Base-by-base conservation (phyloP, 192 early-diverging fungal genomes). In the Linnemannia schmuckeri region DNA sequence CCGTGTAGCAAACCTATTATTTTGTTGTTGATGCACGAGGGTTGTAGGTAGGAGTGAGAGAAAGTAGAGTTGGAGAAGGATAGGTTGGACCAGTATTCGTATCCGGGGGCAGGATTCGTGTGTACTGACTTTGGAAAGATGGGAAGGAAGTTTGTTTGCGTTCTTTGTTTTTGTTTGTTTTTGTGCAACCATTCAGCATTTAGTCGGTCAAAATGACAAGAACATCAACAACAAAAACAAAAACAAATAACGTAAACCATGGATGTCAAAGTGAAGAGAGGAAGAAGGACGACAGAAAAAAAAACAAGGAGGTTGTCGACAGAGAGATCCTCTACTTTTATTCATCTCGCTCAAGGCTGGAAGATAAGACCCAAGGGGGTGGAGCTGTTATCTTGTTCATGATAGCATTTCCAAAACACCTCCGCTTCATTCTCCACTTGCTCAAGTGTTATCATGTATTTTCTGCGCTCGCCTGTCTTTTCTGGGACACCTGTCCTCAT, bases 231-330 rank as follows among this genome's bases (percentile, higher is more conserved):
- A 57, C 55, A n/a, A 24, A 13, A 66, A 63, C 47, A 52, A 66
- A 27, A 9, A 66, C 33, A 4, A 30, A 33, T 2, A 66, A 33
- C 57, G 33, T 30, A 27, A 57, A 66, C 61, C 61, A 66, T 33
- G 61, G 61, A 66, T 66, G 30, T 66, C 61, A 66, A 66, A 66
- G 61, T 33, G 30, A 66, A 57, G 55, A 27, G 55, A 66, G 61
- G 55, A 22, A 33, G 27, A 13, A 66, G 6, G 61, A 3, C 20
- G 6, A 24, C 6, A 30, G 27, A 9, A 57, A 57, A 61, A 27
- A 61, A 61, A 61, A 61, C 55, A 61, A 61, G 0, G 17, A 42
- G 3, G 61, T 66, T 13, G 3, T 33, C 12, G 13, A 66, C 30
- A 66, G 61, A 33, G 1, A 13, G 61, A 33, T 13, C 61, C 30